These are phyloP conservation scores for Aspergillus melleus DNA, from an alignment of 2,329 filamentous ascomycete genomes.

Conservation along the genomic window DNA sequence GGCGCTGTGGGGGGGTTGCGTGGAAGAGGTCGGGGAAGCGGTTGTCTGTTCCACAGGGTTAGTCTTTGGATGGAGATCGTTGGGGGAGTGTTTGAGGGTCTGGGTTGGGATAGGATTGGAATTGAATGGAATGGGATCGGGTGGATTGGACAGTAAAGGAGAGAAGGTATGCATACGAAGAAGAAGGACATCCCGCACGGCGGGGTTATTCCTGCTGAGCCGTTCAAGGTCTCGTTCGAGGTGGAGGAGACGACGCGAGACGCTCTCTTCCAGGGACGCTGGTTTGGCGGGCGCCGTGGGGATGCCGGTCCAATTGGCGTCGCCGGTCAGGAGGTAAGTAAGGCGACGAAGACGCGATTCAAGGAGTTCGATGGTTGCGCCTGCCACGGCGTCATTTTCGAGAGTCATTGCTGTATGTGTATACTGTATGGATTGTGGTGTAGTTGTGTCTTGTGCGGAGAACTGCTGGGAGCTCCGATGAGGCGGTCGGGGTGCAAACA, in stretches of 20 bases:
- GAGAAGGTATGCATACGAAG: conserved; percentile 34
- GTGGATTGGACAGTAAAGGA: neutral
- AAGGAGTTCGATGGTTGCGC: conserved; percentile 45
- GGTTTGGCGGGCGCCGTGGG: conserved; percentile 36
- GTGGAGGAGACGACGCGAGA: conserved; percentile 39
- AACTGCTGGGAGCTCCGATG: no score
- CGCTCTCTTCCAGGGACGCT: conserved; percentile 37
- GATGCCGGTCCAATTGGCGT: conserved; percentile 41
- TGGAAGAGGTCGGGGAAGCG: conserved; percentile 45
- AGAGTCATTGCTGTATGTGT: conserved; percentile 26
- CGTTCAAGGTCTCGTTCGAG: conserved; percentile 40
- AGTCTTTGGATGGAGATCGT: neutral
- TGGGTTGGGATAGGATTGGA: neutral
- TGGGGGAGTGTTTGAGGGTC: neutral
- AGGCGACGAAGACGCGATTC: conserved; percentile 46
- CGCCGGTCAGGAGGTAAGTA: conserved; percentile 47
- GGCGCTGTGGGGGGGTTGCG: conserved; percentile 30
- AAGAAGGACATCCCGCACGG: conserved; percentile 43
- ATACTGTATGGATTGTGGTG: no score
- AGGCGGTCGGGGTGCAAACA: conserved; percentile 13
- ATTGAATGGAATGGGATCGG: neutral
- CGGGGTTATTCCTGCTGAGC: conserved; percentile 39
- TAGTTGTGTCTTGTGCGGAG: no score
- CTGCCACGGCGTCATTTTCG: conserved; percentile 37
- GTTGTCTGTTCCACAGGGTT: conserved; percentile 30